Evolutionary conservation across 345 rosid species (phyloP), one percentile per base, ranked within the genome.

Genomic region (Excoecaria cochinchinensis): DNA sequence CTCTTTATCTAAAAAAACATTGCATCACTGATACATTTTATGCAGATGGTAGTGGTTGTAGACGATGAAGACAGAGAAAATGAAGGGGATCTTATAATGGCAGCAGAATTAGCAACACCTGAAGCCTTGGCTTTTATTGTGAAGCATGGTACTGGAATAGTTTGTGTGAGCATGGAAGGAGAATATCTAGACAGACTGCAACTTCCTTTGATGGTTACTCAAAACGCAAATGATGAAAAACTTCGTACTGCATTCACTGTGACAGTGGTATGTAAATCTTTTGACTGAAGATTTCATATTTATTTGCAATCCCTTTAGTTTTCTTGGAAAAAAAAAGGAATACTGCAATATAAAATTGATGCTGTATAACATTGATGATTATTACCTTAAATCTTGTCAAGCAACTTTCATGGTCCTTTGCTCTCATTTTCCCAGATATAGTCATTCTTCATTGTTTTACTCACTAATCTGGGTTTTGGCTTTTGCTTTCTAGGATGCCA

Each of bases 61-160:
- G 98, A 94, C 59, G 98, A 94, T 62, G 98, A 94, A 81, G 97
- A 94, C 73, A 80, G 97, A 84, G 98, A 94, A 81, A 92, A 92
- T 70, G 98, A 94, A 85, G 98, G 97, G 50, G 95, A 92, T 83
- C 88, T 94, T 61, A 86, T 94, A 76, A 87, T 92, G 97, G 95
- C 97, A 76, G 98, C 97, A 57, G 78, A 90, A 50, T 78, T 89
- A 76, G 97, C 87, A 19, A 94, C 97, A 62, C 95, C 97, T 40
- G 97, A 94, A 74, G 93, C 95, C 73, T 89, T 94, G 98, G 98
- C 98, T 71, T 94, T 94, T 66, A 88, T 94, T 65, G 98, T 94
- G 79, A 94, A 91, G 87, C 87, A 94, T 77, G 89, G 91, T 75
- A 91, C 97, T 79, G 97, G 98, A 42, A 94, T 92, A 44, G 92